These are phyloP conservation scores for Debaryomyces maramus DNA, from an alignment of 805 yeast genomes.

Conservation along the genomic window DNA sequence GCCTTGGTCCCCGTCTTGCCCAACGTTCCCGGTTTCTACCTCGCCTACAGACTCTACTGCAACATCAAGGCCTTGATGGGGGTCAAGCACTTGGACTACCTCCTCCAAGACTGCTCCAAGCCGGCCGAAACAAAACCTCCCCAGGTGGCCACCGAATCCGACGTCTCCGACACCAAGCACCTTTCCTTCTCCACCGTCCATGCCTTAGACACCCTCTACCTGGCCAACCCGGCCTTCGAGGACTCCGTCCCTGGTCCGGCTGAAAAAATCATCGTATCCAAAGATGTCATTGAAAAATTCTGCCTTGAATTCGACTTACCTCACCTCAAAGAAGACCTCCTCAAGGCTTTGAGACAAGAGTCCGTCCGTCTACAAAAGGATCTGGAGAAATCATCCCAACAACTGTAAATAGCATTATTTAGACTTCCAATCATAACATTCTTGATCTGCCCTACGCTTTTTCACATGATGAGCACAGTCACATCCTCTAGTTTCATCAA, in stretches of 20 bases:
- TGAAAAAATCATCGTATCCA: constrained; percentile 45
- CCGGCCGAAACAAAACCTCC: neutral
- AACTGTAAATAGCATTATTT: neutral
- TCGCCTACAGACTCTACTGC: constrained; percentile 79
- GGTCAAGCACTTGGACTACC: constrained; percentile 60
- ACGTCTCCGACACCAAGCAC: constrained; percentile 20
- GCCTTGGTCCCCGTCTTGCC: constrained; percentile 85
- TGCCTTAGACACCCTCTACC: constrained; percentile 19
- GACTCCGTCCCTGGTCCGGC: constrained; percentile 14
- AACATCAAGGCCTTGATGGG: constrained; percentile 79
- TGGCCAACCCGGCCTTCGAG: constrained; percentile 9
- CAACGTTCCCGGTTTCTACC: constrained; percentile 87
- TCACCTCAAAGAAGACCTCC: constrained; percentile 44
- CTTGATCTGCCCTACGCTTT: neutral
- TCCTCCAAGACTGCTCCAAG: constrained; percentile 30
- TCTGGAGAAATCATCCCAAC: neutral
- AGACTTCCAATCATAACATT: neutral
- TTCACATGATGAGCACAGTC: neutral
- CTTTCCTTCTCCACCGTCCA: constrained; percentile 17
- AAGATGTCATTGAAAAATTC: constrained; percentile 46
- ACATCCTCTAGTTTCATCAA: no score
- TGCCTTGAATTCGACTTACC: constrained; percentile 46
- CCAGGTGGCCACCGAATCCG: constrained; percentile 5
- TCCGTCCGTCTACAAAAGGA: constrained; percentile 11
- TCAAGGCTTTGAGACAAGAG: constrained; percentile 59